Conservation (phyloP, 768 basidiomycete species). For the Mycena rebaudengoi region DNA sequence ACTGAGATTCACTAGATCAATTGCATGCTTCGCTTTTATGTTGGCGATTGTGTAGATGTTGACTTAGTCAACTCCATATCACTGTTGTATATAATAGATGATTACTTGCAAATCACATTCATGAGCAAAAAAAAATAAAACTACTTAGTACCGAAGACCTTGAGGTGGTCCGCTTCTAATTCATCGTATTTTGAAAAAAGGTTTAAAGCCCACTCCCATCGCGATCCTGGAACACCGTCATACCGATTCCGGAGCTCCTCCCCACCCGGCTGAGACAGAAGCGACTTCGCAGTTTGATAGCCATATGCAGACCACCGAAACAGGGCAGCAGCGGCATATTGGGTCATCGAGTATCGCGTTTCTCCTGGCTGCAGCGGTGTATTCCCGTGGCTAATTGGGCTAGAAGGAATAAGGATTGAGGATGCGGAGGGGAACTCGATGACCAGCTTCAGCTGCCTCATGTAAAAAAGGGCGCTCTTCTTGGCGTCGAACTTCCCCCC, state of each 20-base stretch:
- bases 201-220: background rate
- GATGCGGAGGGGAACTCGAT: background rate
- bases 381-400: background rate
- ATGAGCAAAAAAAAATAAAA: no score
- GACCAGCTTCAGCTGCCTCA: background rate
- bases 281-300: background rate
- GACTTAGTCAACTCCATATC: no score
- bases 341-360: background rate
- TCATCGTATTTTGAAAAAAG: conserved; percentile 2
- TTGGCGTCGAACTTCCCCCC: background rate
- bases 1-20: no score
- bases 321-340: background rate
- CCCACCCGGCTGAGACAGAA: background rate
- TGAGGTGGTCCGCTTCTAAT: background rate
- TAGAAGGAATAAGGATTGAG: background rate
- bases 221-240: background rate
- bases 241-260: background rate
- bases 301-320: conserved; percentile 6
- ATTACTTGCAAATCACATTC: no score
- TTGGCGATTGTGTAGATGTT: no score
- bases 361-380: background rate
- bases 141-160: no score
- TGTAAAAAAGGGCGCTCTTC: background rate
- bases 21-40: no score
- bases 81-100: no score